Conservation (phyloP, 148 eudicot genomes). For the Camellia japonica region DNA sequence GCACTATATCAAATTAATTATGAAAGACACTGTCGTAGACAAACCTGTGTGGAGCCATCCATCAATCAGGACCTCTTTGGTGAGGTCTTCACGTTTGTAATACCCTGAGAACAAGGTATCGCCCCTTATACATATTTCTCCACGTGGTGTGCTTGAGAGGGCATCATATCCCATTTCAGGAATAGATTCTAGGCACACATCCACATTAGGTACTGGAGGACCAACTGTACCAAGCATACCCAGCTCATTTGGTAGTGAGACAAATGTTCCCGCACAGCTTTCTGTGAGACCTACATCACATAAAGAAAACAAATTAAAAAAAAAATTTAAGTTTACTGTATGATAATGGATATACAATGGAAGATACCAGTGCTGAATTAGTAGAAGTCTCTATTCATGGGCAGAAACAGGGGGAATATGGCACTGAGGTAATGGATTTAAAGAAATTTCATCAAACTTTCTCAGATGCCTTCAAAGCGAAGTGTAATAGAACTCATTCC, state of each 20-base stretch:
- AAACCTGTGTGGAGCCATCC: slow-evolving; percentile 99
- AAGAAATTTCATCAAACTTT: too few species aligned
- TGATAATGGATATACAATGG: not conserved
- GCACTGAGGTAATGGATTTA: too few species aligned
- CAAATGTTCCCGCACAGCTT: slow-evolving; percentile 91
- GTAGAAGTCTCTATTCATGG: not conserved
- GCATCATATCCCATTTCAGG: slow-evolving; percentile 98
- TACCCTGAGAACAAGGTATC: slow-evolving; percentile 89
- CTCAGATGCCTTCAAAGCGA: not conserved
- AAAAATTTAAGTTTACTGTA: not conserved
- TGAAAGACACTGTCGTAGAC: slow-evolving; percentile 3
- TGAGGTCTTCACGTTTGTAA: slow-evolving; percentile 92
- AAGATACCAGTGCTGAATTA: not conserved
- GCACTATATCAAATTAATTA: too few species aligned
- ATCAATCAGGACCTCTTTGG: slow-evolving; percentile 81
- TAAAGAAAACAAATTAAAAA: not conserved
- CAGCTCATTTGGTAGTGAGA: slow-evolving; percentile 72
- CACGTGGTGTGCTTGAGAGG: slow-evolving; percentile 64
- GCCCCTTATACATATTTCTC: slow-evolving; percentile 84
- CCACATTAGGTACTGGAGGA: slow-evolving; percentile 87
- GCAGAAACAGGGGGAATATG: too few species aligned
- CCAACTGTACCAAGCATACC: slow-evolving; percentile 93
- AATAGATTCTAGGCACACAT: slow-evolving; percentile 82
- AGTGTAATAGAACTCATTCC: not conserved
- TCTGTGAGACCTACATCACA: slow-evolving; percentile 77